Evolutionary conservation across 768 basidiomycete species (phyloP).

Genomic region (Tricholoma matsutake): DNA sequence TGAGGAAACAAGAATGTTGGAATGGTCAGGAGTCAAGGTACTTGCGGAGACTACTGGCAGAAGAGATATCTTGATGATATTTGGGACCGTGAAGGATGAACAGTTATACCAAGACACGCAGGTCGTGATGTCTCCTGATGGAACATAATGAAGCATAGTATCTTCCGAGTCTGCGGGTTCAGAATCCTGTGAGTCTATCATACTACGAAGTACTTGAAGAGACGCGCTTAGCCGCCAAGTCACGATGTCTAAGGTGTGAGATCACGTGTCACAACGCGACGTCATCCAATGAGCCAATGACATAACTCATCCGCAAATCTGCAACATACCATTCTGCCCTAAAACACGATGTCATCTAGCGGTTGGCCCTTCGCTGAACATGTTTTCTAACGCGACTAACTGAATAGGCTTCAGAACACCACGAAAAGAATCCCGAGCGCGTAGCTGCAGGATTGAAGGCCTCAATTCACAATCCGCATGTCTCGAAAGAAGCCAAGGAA

Average conservation of each 20-base stretch:
- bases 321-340: background rate
- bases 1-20: background rate
- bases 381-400: background rate
- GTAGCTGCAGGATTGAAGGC: conserved; percentile 57
- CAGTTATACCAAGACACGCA: conserved; percentile 5
- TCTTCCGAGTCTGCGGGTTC: conserved; percentile 4
- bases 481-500: conserved; percentile 48
- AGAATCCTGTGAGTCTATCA: background rate
- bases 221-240: background rate
- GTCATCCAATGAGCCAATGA: conserved; percentile 1
- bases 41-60: background rate
- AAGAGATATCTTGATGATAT: conserved; percentile 1
- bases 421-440: conserved; percentile 38
- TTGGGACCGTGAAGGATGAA: background rate
- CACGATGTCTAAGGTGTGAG: background rate
- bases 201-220: background rate
- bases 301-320: background rate
- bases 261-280: conserved; percentile 12
- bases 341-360: conserved; percentile 5
- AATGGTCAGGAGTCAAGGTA: background rate
- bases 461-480: conserved; percentile 52
- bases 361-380: background rate
- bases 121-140: conserved; percentile 9
- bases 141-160: conserved; percentile 5
- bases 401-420: conserved; percentile 5